A percentile compares a stretch with the other conserved stretches of the same genome.
Evolutionary conservation across 1,139 yeast genomes (phyloP).

Genomic region (Debaryomycetaceae sp.): DNA sequence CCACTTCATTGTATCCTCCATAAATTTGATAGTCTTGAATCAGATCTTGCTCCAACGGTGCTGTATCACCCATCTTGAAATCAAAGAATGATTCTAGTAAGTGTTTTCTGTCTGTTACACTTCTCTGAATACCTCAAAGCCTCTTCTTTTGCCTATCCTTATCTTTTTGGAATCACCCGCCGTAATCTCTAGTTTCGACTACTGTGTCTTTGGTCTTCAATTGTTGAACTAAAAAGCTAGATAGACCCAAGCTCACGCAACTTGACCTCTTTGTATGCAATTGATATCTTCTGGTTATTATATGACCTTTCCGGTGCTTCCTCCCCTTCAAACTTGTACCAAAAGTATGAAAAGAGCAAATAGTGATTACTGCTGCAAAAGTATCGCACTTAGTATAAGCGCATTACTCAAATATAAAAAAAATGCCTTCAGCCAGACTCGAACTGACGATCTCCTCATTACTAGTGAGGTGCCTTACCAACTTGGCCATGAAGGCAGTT

Average conservation of each 20-base stretch:
- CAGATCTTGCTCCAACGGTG: not conserved
- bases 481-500: constrained; percentile 64
- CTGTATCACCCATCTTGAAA: not conserved
- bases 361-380: not conserved
- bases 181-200: not conserved
- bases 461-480: constrained; percentile 93
- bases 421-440: constrained; percentile 74
- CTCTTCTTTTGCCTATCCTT: too few species aligned
- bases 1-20: constrained; percentile 1
- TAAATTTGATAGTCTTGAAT: constrained; percentile 3
- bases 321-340: too few species aligned
- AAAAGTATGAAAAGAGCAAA: not conserved
- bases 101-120: too few species aligned
- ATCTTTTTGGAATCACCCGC: not conserved
- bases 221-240: too few species aligned
- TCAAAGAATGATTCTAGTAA: too few species aligned
- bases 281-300: too few species aligned
- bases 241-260: too few species aligned
- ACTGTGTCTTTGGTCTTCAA: too few species aligned
- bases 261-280: too few species aligned
- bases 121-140: too few species aligned
- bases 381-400: not conserved
- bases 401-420: constrained; percentile 18
- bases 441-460: constrained; percentile 90
- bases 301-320: too few species aligned